A percentile compares a stretch with the other conserved stretches of the same genome.
Evolutionary conservation across 2,329 filamentous ascomycete species (phyloP).

Genomic region (Aureobasidium subglaciale): DNA sequence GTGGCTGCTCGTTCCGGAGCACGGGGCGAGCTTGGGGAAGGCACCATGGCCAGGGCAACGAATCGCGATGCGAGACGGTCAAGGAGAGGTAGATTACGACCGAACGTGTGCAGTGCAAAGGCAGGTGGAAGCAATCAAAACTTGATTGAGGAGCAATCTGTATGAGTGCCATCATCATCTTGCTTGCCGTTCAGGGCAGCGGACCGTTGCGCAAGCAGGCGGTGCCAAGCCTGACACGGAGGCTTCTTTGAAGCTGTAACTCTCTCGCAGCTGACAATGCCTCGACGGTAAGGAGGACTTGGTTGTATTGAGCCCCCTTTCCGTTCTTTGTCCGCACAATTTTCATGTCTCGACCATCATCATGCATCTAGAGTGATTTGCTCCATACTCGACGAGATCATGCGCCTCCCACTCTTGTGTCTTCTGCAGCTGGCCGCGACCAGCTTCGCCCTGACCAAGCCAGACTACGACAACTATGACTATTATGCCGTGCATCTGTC

Average conservation of each 20-base stretch:
- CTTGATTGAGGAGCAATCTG: background rate
- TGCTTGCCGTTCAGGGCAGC: background rate
- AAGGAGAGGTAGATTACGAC: background rate
- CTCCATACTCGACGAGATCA: background rate
- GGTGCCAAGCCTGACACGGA: conserved; percentile 1
- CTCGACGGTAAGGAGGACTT: background rate
- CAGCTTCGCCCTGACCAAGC: conserved; percentile 15
- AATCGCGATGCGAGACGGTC: background rate
- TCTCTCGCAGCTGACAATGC: background rate
- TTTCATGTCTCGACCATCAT: background rate
- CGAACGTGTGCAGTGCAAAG: background rate
- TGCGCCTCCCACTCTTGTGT: conserved; percentile 8
- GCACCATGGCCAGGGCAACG: background rate
- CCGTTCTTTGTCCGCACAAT: conserved; percentile 4
- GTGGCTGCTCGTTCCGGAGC: conserved; percentile 1
- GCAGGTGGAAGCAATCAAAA: background rate
- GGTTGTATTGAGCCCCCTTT: conserved; percentile 8
- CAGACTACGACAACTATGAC: conserved; percentile 65
- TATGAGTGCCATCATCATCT: background rate
- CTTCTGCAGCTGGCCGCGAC: conserved; percentile 12
- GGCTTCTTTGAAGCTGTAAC: background rate
- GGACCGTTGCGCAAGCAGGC: background rate
- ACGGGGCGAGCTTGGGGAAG: conserved; percentile 3
- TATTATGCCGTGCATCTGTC: conserved; percentile 90
- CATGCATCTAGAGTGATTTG: background rate